Percentiles rank a stretch among this genome's conserved stretches.
phyloP scores from a whole-genome alignment of 2,329 filamentous ascomycete genomes.

The Neofusicoccum ribis region DNA sequence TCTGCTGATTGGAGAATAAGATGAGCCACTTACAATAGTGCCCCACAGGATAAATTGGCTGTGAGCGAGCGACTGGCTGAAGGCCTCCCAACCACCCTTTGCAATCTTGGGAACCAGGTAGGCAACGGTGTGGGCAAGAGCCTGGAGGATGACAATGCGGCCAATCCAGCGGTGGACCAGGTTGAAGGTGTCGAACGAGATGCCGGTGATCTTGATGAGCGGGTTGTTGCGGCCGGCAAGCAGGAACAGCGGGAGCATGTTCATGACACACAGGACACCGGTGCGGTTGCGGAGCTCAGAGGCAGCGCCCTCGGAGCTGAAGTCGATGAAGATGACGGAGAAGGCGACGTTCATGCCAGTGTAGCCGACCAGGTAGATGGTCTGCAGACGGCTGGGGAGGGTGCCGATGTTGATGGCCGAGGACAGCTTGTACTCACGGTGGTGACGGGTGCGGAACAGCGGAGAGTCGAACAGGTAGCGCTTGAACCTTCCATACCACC shows the following conservation, averaged over 20 bases:
- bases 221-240: slow-evolving; percentile 78
- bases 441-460: slow-evolving; percentile 49
- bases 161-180: slow-evolving; percentile 79
- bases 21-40: slow-evolving; percentile 56
- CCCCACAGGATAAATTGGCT: slow-evolving; percentile 60
- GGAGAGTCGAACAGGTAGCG: slow-evolving; percentile 49
- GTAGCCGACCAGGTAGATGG: slow-evolving; percentile 49
- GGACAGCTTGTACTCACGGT: slow-evolving; percentile 53
- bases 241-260: slow-evolving; percentile 76
- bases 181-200: slow-evolving; percentile 83
- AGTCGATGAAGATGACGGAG: slow-evolving; percentile 57
- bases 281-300: slow-evolving; percentile 62
- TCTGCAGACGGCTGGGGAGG: slow-evolving; percentile 51
- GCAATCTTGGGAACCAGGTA: slow-evolving; percentile 53
- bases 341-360: slow-evolving; percentile 51
- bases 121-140: slow-evolving; percentile 64
- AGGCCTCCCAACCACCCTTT: slow-evolving; percentile 51
- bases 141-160: slow-evolving; percentile 71
- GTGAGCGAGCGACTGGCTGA: slow-evolving; percentile 41
- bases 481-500: slow-evolving; percentile 46
- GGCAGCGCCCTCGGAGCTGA: slow-evolving; percentile 72
- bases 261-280: slow-evolving; percentile 69
- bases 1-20: too few species aligned
- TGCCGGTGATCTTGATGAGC: slow-evolving; percentile 68
- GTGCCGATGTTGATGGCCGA: slow-evolving; percentile 51